Percentiles rank a stretch among this genome's conserved stretches.
Evolutionary conservation across 768 basidiomycete genomes (phyloP).

Genomic region (Strobilomyces dryophilus): DNA sequence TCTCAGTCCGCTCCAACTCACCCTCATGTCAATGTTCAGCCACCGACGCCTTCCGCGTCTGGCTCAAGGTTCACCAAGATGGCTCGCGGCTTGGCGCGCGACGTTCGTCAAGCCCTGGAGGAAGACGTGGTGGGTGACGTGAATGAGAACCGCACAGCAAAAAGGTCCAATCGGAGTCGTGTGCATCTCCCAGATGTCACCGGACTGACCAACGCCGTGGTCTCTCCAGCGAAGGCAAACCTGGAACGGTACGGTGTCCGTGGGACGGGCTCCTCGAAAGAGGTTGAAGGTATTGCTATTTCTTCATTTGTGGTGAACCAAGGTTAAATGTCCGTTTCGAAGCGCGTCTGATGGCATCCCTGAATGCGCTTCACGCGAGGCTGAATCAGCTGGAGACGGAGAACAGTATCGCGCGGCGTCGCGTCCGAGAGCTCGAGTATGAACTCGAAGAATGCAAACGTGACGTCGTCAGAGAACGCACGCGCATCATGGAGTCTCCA

Average conservation of each 20-base stretch:
- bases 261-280: conserved; percentile 45
- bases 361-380: conserved; percentile 62
- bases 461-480: conserved; percentile 71
- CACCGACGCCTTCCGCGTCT: conserved; percentile 54
- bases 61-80: conserved; percentile 59
- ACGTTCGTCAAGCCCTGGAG: conserved; percentile 45
- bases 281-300: conserved; percentile 54
- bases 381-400: conserved; percentile 75
- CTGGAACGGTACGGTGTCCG: conserved; percentile 49
- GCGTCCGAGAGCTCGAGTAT: conserved; percentile 82
- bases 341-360: conserved; percentile 62
- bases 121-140: conserved; percentile 6
- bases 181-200: conserved; percentile 80
- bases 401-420: conserved; percentile 73
- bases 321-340: conserved; percentile 1
- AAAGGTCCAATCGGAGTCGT: conserved; percentile 33
- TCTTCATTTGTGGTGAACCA: background rate
- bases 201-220: conserved; percentile 73
- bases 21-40: conserved; percentile 51
- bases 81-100: conserved; percentile 51
- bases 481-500: conserved; percentile 55
- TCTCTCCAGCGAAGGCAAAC: conserved; percentile 61
- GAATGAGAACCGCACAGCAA: conserved; percentile 8
- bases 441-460: conserved; percentile 82
- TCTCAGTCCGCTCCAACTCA: conserved; percentile 28